Conservation (phyloP, 192 early-diverging fungal genomes). For the Thamnidium elegans region DNA sequence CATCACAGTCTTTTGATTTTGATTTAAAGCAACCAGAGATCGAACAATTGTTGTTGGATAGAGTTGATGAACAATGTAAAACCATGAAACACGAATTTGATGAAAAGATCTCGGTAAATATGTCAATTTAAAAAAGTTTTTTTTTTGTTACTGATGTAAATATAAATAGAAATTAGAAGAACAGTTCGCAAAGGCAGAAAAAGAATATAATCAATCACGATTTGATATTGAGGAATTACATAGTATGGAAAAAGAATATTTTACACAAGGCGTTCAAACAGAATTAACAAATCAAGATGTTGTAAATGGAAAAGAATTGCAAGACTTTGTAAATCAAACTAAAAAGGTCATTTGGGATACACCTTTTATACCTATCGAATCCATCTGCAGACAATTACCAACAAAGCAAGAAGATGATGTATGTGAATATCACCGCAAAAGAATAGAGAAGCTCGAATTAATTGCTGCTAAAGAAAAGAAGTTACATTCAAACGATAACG, state of each 20-base stretch:
- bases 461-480: not conserved
- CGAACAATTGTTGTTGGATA: not conserved
- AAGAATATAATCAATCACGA: not conserved
- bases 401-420: not conserved
- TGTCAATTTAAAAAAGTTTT: not conserved
- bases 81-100: constrained; percentile 5
- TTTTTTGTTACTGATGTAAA: not conserved
- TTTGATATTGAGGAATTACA: not conserved
- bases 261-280: not conserved
- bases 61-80: not conserved
- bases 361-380: not conserved
- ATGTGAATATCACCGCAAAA: not conserved
- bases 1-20: not conserved
- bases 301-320: not conserved
- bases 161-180: constrained; percentile 11
- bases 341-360: constrained; percentile 5
- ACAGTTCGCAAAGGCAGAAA: constrained; percentile 2
- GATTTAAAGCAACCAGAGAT: not conserved
- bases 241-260: not conserved
- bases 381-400: not conserved
- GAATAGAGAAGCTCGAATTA: not conserved
- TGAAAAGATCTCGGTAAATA: constrained; percentile 1
- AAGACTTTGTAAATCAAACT: not conserved
- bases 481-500: not conserved
- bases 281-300: not conserved